phyloP scores from a whole-genome alignment of 2,329 filamentous ascomycete genomes.

The Moelleriella libera region DNA sequence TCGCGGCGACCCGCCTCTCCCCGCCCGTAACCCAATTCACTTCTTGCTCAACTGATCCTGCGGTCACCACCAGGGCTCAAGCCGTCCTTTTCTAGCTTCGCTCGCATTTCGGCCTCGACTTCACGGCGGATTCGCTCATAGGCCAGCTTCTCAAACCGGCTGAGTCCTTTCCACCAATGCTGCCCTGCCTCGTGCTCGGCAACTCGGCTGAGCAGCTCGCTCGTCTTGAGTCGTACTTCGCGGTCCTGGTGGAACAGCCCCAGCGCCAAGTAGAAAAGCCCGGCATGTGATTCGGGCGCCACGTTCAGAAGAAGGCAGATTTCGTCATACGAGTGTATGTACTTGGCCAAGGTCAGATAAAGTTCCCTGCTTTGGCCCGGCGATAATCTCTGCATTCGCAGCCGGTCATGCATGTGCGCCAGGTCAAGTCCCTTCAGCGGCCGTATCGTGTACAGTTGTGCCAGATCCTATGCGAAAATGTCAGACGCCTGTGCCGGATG shows the following conservation, averaged over 20 bases:
- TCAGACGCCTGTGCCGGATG: not conserved
- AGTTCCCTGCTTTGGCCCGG: constrained; percentile 68
- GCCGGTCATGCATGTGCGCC: constrained; percentile 81
- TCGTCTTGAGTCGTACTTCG: constrained; percentile 63
- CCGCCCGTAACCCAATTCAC: too few species aligned
- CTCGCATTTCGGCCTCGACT: constrained; percentile 35
- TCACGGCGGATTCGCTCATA: constrained; percentile 67
- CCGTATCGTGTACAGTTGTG: constrained; percentile 46
- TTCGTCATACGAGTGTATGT: constrained; percentile 68
- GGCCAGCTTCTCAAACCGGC: constrained; percentile 76
- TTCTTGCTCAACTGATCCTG: constrained; percentile 29
- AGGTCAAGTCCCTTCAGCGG: constrained; percentile 74
- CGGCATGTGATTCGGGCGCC: constrained; percentile 72
- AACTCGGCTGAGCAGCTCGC: constrained; percentile 70
- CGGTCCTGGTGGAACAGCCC: constrained; percentile 82
- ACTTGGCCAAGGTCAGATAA: constrained; percentile 65
- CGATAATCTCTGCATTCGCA: constrained; percentile 68
- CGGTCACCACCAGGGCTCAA: constrained; percentile 26
- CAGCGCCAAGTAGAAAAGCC: constrained; percentile 79
- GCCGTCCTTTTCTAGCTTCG: constrained; percentile 30
- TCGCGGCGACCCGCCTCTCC: not conserved
- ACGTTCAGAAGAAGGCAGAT: constrained; percentile 74
- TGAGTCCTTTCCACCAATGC: constrained; percentile 82
- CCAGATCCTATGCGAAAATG: constrained; percentile 37
- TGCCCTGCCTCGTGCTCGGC: constrained; percentile 78